Evolutionary conservation across 2,329 filamentous ascomycete genomes (phyloP).

Genomic region (Beauveria brongniartii): DNA sequence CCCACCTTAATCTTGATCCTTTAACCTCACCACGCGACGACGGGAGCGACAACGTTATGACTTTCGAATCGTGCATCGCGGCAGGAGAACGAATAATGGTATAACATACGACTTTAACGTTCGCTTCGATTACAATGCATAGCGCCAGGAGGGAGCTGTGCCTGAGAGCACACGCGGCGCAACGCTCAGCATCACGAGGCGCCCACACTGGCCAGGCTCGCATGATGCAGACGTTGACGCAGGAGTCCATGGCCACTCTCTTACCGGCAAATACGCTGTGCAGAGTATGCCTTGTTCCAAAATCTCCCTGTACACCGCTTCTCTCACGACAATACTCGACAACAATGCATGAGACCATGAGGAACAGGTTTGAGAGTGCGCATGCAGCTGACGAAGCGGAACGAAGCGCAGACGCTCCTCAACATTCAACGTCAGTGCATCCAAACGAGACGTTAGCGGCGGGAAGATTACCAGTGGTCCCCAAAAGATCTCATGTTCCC

Average conservation of each 20-base stretch:
- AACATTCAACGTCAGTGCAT: not conserved
- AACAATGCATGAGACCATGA: not conserved
- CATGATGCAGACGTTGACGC: not conserved
- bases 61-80: not conserved
- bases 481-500: not conserved
- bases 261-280: not conserved
- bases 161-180: not conserved
- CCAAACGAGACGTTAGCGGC: not conserved
- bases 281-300: not conserved
- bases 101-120: not conserved
- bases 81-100: not conserved
- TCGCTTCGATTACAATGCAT: not conserved
- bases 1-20: constrained; percentile 4
- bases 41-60: not conserved
- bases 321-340: not conserved
- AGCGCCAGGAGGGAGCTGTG: not conserved
- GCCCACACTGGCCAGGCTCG: not conserved
- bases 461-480: not conserved
- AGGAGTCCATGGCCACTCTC: not conserved
- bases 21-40: not conserved
- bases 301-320: too few species aligned
- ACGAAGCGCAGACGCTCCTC: not conserved
- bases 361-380: constrained; percentile 1
- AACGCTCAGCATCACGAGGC: not conserved
- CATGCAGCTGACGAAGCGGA: not conserved